A percentile compares a stretch with the other conserved stretches of the same genome.
These are phyloP conservation scores for Fusarium redolens DNA, from an alignment of 2,329 filamentous ascomycete genomes.

Conservation along the genomic window DNA sequence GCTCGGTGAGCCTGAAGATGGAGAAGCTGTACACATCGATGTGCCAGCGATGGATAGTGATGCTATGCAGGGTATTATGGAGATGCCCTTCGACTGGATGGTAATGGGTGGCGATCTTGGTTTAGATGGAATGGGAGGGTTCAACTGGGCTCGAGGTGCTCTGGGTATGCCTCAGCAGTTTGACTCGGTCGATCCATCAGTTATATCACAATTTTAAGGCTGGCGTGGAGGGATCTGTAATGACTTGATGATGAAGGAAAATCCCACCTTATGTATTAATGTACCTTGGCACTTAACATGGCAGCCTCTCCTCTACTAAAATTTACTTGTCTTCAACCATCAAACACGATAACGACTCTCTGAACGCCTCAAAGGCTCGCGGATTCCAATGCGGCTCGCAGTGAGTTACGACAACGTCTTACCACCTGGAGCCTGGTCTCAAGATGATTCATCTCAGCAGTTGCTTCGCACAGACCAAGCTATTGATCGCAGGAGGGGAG, in stretches of 20 bases:
- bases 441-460: background rate
- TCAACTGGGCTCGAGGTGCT: slow-evolving; percentile 27
- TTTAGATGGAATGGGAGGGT: slow-evolving; percentile 38
- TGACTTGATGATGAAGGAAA: background rate
- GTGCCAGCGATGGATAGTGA: slow-evolving; percentile 12
- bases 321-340: background rate
- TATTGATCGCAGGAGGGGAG: background rate
- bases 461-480: background rate
- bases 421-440: background rate
- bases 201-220: slow-evolving; percentile 26
- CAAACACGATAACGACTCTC: background rate
- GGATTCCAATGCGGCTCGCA: background rate
- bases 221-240: background rate
- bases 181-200: slow-evolving; percentile 32
- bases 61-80: slow-evolving; percentile 40
- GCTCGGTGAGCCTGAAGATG: slow-evolving; percentile 14
- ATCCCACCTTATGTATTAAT: slow-evolving; percentile 6
- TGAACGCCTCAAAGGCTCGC: background rate
- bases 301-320: background rate
- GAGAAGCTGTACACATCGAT: slow-evolving; percentile 2
- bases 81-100: slow-evolving; percentile 45
- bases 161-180: slow-evolving; percentile 22
- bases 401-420: background rate
- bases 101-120: slow-evolving; percentile 31
- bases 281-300: background rate